A percentile compares a stretch with the other conserved stretches of the same genome.
Evolutionary conservation across 164 flowering plant species (phyloP).

Genomic region (Macadamia integrifolia): DNA sequence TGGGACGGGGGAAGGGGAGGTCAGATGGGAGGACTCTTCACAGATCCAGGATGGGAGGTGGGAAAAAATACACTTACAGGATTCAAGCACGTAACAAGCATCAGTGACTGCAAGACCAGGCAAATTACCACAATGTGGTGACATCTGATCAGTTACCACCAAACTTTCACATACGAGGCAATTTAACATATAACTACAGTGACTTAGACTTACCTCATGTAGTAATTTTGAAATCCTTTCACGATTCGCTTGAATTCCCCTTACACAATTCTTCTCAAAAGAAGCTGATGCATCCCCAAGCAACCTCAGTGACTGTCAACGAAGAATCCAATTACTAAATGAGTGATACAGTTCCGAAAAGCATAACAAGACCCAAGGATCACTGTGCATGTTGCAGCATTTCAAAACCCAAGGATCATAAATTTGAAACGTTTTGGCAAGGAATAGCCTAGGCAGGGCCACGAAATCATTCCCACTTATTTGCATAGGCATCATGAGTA

Average conservation of each 20-base stretch:
- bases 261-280: slow-evolving; percentile 92
- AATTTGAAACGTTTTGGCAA: too few species aligned
- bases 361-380: slow-evolving; percentile 26
- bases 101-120: slow-evolving; percentile 72
- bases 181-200: neutral
- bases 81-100: slow-evolving; percentile 95
- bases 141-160: slow-evolving; percentile 13
- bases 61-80: slow-evolving; percentile 58
- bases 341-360: neutral
- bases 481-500: neutral
- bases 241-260: slow-evolving; percentile 86
- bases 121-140: slow-evolving; percentile 5
- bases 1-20: neutral
- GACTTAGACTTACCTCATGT: slow-evolving; percentile 62
- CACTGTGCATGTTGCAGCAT: slow-evolving; percentile 24
- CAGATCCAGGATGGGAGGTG: neutral
- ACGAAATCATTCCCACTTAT: neutral
- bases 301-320: slow-evolving; percentile 73
- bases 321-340: slow-evolving; percentile 6
- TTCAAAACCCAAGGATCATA: neutral
- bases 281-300: slow-evolving; percentile 96
- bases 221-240: slow-evolving; percentile 86
- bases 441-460: neutral
- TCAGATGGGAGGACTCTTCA: too few species aligned
- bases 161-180: neutral